Conservation (phyloP, 192 early-diverging fungal genomes). For the Mortierella hygrophila region DNA sequence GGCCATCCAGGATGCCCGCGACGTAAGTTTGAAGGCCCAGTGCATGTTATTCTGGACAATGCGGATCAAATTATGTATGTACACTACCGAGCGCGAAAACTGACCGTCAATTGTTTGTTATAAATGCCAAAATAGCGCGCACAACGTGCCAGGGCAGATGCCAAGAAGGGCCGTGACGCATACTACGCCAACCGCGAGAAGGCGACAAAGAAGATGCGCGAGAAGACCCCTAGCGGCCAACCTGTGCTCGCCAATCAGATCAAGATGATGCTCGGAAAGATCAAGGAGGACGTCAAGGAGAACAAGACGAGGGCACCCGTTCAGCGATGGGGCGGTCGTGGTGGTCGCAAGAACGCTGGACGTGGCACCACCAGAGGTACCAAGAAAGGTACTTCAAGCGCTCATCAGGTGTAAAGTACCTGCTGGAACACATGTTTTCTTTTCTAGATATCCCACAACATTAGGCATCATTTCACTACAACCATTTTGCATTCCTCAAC, state of each 20-base stretch:
- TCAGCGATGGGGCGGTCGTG: slow-evolving; percentile 44
- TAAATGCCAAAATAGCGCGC: slow-evolving; percentile 20
- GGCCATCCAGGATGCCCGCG: slow-evolving; percentile 51
- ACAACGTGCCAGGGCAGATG: slow-evolving; percentile 41
- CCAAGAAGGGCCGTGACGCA: slow-evolving; percentile 52
- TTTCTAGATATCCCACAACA: slow-evolving; percentile 3
- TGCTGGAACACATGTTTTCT: neutral
- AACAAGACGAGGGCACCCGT: slow-evolving; percentile 44
- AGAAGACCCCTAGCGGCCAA: slow-evolving; percentile 41
- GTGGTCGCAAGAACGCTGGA: slow-evolving; percentile 42
- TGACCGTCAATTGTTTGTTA: neutral
- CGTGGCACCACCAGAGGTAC: slow-evolving; percentile 28
- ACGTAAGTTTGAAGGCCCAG: slow-evolving; percentile 9
- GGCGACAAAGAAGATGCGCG: slow-evolving; percentile 40
- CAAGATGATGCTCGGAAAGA: slow-evolving; percentile 56
- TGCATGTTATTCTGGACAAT: neutral
- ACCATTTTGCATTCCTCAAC: neutral
- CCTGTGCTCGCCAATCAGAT: slow-evolving; percentile 54
- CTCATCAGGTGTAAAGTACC: slow-evolving; percentile 4
- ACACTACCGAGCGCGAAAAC: too few relatives aligned
- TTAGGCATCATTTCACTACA: neutral
- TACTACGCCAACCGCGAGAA: slow-evolving; percentile 53
- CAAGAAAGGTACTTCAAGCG: slow-evolving; percentile 47
- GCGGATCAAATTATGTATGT: neutral
- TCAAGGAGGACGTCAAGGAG: slow-evolving; percentile 52